A percentile compares a stretch with the other conserved stretches of the same genome.
Evolutionary conservation across 2,329 filamentous ascomycete genomes (phyloP).

Genomic region (Colletotrichum endophyticum): DNA sequence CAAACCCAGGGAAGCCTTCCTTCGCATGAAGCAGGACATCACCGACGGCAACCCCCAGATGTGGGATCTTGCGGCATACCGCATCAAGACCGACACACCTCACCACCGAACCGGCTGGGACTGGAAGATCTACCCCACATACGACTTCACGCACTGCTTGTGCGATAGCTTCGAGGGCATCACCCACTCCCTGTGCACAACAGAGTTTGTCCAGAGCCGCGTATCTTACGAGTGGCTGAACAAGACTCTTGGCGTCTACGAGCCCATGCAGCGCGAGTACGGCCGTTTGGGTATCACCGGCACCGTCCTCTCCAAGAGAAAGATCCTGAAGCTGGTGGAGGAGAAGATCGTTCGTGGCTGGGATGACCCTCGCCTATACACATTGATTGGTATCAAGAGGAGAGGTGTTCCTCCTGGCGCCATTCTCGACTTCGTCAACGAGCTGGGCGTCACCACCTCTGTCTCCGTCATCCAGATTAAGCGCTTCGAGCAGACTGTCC

Average conservation of each 20-base stretch:
- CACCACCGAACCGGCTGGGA: constrained; percentile 81
- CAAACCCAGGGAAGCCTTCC: constrained; percentile 79
- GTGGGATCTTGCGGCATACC: constrained; percentile 95
- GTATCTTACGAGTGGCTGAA: constrained; percentile 93
- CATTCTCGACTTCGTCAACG: constrained; percentile 87
- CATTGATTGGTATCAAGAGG: constrained; percentile 81
- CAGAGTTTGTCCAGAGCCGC: constrained; percentile 84
- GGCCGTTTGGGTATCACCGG: constrained; percentile 59
- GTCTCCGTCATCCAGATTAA: constrained; percentile 79
- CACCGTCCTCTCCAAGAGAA: constrained; percentile 86
- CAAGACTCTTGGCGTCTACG: constrained; percentile 76
- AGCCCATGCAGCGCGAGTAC: constrained; percentile 93
- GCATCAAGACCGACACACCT: constrained; percentile 72
- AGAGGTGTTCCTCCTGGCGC: constrained; percentile 88
- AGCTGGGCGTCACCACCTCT: constrained; percentile 87
- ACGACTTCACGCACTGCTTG: constrained; percentile 85
- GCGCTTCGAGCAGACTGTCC: constrained; percentile 85
- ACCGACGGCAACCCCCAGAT: constrained; percentile 87
- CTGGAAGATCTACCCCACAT: constrained; percentile 92
- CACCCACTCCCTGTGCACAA: constrained; percentile 91
- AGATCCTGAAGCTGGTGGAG: constrained; percentile 79
- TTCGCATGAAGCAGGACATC: constrained; percentile 94
- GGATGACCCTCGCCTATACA: constrained; percentile 92
- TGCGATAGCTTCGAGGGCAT: constrained; percentile 93
- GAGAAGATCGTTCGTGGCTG: constrained; percentile 82